A percentile compares a stretch with the other conserved stretches of the same genome.
Conservation (phyloP, 2,329 filamentous ascomycete species). For the Nemania sp. region DNA sequence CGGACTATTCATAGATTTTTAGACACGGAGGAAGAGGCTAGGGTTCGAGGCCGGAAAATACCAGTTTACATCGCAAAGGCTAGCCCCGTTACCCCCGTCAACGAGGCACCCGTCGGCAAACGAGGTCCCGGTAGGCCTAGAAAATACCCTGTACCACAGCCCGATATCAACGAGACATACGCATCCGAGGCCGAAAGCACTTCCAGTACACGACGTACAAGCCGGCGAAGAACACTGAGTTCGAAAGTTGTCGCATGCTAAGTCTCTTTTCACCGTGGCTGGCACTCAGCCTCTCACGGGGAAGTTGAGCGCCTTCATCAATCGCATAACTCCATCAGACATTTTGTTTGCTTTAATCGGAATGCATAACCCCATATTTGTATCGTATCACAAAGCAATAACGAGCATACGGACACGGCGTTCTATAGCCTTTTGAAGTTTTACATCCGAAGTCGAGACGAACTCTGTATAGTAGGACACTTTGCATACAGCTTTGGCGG, state of each 20-base stretch:
- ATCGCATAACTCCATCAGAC: background rate
- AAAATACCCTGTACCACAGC: constrained; percentile 33
- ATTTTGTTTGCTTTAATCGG: constrained; percentile 4
- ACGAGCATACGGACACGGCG: constrained; percentile 17
- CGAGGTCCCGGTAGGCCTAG: constrained; percentile 45
- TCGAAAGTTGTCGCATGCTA: constrained; percentile 39
- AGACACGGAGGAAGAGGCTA: constrained; percentile 74
- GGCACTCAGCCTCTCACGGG: background rate
- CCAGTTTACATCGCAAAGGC: constrained; percentile 26
- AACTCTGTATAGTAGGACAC: constrained; percentile 20
- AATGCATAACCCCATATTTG: background rate
- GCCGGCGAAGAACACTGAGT: constrained; percentile 41
- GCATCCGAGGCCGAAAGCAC: constrained; percentile 35
- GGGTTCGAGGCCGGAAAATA: constrained; percentile 58
- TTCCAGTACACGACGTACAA: constrained; percentile 37
- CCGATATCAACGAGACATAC: constrained; percentile 17
- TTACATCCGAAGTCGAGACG: constrained; percentile 2
- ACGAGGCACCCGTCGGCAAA: constrained; percentile 36
- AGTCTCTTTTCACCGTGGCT: background rate
- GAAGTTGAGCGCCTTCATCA: background rate
- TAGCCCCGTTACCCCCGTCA: constrained; percentile 8
- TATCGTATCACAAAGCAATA: constrained; percentile 22
- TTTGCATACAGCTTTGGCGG: constrained; percentile 10
- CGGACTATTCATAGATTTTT: constrained; percentile 89
- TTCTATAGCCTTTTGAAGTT: constrained; percentile 19